A percentile compares a stretch with the other conserved stretches of the same genome.
Evolutionary conservation across 345 rosid genomes (phyloP).

Genomic region (Noccaea bulbosa): DNA sequence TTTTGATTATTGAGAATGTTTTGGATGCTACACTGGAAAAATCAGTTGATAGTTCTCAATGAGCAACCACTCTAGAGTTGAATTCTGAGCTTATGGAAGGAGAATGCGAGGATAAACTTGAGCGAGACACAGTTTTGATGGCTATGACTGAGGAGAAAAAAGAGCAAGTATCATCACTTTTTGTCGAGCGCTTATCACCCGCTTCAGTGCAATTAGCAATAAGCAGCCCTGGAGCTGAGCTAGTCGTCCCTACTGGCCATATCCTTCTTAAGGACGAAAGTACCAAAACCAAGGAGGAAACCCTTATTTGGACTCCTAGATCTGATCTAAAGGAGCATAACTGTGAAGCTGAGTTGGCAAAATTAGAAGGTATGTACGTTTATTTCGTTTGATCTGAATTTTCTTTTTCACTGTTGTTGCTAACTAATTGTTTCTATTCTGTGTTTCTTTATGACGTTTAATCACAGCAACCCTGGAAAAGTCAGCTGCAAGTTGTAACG

Average conservation of each 20-base stretch:
- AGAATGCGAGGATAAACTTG: conserved; percentile 5
- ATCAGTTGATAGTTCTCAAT: background rate
- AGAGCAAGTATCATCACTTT: background rate
- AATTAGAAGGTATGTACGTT: conserved; percentile 15
- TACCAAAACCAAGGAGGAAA: conserved; percentile 6
- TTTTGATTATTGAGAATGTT: conserved; percentile 20
- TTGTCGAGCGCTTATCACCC: background rate
- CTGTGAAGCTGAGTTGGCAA: background rate
- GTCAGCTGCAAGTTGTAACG: conserved; percentile 20
- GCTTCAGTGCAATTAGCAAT: background rate
- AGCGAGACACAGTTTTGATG: background rate
- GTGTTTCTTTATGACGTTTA: background rate
- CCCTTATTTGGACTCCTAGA: background rate
- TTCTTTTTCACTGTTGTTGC: background rate
- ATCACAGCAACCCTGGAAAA: background rate
- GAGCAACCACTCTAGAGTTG: conserved; percentile 1
- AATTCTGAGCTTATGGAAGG: conserved; percentile 6
- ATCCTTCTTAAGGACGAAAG: background rate
- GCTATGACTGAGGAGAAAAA: conserved; percentile 1
- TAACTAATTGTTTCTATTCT: background rate
- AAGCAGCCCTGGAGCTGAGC: conserved; percentile 13
- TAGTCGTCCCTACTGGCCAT: background rate
- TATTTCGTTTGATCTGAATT: background rate
- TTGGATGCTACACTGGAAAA: background rate
- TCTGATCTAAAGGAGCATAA: conserved; percentile 11